These are phyloP conservation scores for Lipomyces starkeyi DNA, from an alignment of 805 yeast species.

Conservation along the genomic window DNA sequence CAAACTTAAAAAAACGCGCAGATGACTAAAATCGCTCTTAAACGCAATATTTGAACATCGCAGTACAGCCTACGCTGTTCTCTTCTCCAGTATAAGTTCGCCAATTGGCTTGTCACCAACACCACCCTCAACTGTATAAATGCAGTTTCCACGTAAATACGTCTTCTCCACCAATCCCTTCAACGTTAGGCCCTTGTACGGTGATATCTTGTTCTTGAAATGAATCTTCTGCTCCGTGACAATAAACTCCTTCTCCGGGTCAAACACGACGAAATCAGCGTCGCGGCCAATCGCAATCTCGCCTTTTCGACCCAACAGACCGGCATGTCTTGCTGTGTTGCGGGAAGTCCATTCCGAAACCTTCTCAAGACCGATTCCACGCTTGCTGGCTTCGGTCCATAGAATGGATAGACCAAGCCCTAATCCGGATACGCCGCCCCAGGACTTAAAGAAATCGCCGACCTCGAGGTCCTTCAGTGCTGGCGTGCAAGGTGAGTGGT, in stretches of 20 bases:
- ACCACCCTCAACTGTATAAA: conserved; percentile 53
- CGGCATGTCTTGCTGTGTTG: conserved; percentile 87
- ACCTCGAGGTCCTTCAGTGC: conserved; percentile 78
- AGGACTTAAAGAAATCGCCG: conserved; percentile 89
- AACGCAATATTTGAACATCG: too few relatives aligned
- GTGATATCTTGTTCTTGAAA: conserved; percentile 88
- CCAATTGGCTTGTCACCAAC: conserved; percentile 31
- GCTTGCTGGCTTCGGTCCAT: conserved; percentile 68
- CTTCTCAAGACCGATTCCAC: conserved; percentile 59
- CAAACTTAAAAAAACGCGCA: too few relatives aligned
- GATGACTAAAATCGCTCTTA: too few relatives aligned
- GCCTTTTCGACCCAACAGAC: conserved; percentile 76
- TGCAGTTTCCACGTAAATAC: conserved; percentile 73
- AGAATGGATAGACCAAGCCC: conserved; percentile 87
- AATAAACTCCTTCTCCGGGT: conserved; percentile 53
- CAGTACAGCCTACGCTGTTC: not conserved
- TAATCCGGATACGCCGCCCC: conserved; percentile 96
- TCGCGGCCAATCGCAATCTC: conserved; percentile 73
- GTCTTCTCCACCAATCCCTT: conserved; percentile 78
- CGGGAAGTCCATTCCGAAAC: conserved; percentile 79
- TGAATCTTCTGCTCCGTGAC: conserved; percentile 60
- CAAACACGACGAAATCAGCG: conserved; percentile 87
- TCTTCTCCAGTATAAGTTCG: conserved; percentile 31
- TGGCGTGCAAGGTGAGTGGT: conserved; percentile 96
- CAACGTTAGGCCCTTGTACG: conserved; percentile 74